Evolutionary conservation across 1,139 yeast species (phyloP).

Genomic region (Kodamaea sp.): DNA sequence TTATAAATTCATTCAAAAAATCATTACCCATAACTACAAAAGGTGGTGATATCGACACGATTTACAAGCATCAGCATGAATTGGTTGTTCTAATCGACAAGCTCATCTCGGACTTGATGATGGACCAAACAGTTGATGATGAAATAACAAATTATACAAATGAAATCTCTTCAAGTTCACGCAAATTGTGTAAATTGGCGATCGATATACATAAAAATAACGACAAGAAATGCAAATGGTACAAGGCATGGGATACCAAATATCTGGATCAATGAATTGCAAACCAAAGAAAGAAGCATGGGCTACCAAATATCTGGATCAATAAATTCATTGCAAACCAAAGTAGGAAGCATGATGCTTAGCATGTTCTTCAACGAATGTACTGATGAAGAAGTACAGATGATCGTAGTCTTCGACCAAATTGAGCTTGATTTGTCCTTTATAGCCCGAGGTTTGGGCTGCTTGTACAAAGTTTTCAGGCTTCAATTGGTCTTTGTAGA

Average conservation of each 20-base stretch:
- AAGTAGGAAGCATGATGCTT: conserved; percentile 61
- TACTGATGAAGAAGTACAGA: conserved; percentile 78
- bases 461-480: conserved; percentile 75
- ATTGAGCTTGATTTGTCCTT: conserved; percentile 57
- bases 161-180: conserved; percentile 27
- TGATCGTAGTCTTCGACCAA: conserved; percentile 87
- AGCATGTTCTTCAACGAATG: conserved; percentile 82
- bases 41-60: conserved; percentile 33
- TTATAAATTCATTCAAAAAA: conserved; percentile 52
- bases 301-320: neutral
- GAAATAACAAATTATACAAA: conserved; percentile 24
- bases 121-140: conserved; percentile 36
- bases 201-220: conserved; percentile 35
- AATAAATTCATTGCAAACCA: neutral
- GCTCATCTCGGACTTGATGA: conserved; percentile 46
- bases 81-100: conserved; percentile 41
- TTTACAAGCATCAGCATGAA: conserved; percentile 28
- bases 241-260: conserved; percentile 47
- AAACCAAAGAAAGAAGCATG: conserved; percentile 32
- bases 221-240: conserved; percentile 48
- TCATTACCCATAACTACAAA: conserved; percentile 45
- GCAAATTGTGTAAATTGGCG: conserved; percentile 32
- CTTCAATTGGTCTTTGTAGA: conserved; percentile 69
- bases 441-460: conserved; percentile 53
- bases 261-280: too few species aligned